These are phyloP conservation scores for Dioscorea cayenensis DNA, from an alignment of 116 monocot species.

Conservation along the genomic window DNA sequence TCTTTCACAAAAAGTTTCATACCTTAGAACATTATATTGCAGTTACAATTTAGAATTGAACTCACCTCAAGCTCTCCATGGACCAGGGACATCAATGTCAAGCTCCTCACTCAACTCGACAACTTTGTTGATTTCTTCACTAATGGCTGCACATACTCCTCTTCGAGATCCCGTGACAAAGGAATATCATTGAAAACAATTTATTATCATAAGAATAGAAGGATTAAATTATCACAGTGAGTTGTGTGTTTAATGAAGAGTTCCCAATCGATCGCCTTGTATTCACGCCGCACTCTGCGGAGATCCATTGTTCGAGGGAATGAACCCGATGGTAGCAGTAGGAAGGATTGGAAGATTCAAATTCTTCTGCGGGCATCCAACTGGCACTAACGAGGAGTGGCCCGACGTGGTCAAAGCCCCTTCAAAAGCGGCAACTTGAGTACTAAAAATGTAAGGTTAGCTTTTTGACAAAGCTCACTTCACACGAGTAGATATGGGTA, in stretches of 20 bases:
- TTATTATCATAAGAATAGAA: neutral
- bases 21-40: too few species aligned
- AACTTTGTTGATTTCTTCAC: slow-evolving; percentile 55
- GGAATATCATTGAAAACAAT: neutral
- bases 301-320: slow-evolving; percentile 47
- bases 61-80: slow-evolving; percentile 48
- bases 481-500: neutral
- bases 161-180: slow-evolving; percentile 49
- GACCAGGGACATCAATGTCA: slow-evolving; percentile 68
- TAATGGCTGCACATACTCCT: slow-evolving; percentile 51
- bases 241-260: neutral
- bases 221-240: neutral
- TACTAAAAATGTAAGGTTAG: neutral
- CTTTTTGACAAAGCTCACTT: neutral
- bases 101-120: slow-evolving; percentile 58
- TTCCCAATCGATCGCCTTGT: slow-evolving; percentile 34
- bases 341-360: slow-evolving; percentile 44
- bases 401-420: slow-evolving; percentile 40
- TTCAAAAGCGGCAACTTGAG: slow-evolving; percentile 34
- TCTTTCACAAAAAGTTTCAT: too few species aligned
- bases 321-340: slow-evolving; percentile 43
- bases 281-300: slow-evolving; percentile 37
- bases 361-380: slow-evolving; percentile 41
- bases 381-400: slow-evolving; percentile 30
- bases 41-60: neutral